Base-by-base conservation (phyloP, 371 early-diverging fungal species). In the Sporodiniella umbellata region DNA sequence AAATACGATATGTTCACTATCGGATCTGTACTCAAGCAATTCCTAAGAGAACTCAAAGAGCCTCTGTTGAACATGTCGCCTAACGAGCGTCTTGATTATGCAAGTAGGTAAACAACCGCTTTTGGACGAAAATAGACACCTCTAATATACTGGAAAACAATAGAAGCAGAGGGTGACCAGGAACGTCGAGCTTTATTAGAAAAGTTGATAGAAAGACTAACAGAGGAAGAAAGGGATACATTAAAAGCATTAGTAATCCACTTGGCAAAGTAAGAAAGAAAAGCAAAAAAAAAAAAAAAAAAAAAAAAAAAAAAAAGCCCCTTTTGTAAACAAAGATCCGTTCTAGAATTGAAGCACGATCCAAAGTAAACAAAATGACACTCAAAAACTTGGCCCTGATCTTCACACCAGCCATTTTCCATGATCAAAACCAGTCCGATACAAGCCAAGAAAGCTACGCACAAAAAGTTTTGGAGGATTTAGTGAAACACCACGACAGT, bases 91-190 rank as follows among this genome's bases (percentile, higher is more conserved):
- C 66, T 74, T 46, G 75, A 80, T 33, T 80, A 83, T 45, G 75
- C 83, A 10, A 69, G 83, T 83, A 78, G 68, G 83, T 80, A 76
- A 59, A 64, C n/a, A n/a, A n/a, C n/a, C n/a, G n/a, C n/a, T n/a
- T n/a, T n/a, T n/a, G n/a, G n/a, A n/a, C n/a, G n/a, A n/a, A n/a
- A n/a, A n/a, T n/a, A n/a, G n/a, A n/a, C n/a, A n/a, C n/a, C n/a
- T n/a, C n/a, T n/a, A n/a, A n/a, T n/a, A n/a, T n/a, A n/a, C n/a
- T n/a, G n/a, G n/a, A n/a, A n/a, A n/a, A n/a, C n/a, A 3, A 8
- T 51, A 71, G 74, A 57, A 45, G 67, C 61, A 18, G 44, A 43
- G n/a, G 65, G 75, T 52, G 39, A 42, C 0, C 40, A 33, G 4
- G 31, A 49, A 14, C 52, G 83, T 46, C 51, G 66, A 39, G 37